These are phyloP conservation scores for Ophiosphaerella herpotricha DNA, from an alignment of 2,329 filamentous ascomycete genomes.

Conservation along the genomic window DNA sequence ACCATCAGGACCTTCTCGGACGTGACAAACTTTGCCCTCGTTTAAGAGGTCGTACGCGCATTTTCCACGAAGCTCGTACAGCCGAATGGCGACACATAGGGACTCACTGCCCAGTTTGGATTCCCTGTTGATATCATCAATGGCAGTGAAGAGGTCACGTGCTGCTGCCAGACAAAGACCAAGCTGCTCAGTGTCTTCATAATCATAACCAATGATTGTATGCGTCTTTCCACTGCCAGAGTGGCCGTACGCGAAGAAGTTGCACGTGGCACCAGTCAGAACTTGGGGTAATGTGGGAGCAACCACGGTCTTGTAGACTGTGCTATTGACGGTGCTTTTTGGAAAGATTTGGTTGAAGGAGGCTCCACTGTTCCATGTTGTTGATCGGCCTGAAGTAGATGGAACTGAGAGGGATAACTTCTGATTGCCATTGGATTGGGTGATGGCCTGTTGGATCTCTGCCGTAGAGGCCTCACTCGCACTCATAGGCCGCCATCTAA, in stretches of 20 bases:
- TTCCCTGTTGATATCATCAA: conserved; percentile 21
- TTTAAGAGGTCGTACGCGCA: conserved; percentile 51
- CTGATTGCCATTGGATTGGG: background rate
- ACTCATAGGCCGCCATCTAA: conserved; percentile 9
- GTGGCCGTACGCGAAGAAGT: conserved; percentile 52
- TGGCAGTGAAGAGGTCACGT: conserved; percentile 28
- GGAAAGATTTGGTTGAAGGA: conserved; percentile 10
- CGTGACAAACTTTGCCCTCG: conserved; percentile 43
- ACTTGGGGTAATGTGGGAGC: conserved; percentile 42
- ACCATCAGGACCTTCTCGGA: conserved; percentile 50
- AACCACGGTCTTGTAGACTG: conserved; percentile 35
- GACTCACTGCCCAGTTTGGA: too few relatives aligned
- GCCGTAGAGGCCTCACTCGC: background rate
- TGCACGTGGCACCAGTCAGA: conserved; percentile 45
- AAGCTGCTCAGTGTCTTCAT: conserved; percentile 37
- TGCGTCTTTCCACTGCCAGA: conserved; percentile 50
- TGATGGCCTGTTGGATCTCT: background rate
- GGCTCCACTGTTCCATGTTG: conserved; percentile 12
- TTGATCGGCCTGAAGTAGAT: background rate
- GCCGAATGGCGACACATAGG: conserved; percentile 46
- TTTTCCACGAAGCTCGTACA: conserved; percentile 52
- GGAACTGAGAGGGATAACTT: conserved; percentile 2
- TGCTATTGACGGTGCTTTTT: conserved; percentile 13
- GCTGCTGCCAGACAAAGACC: conserved; percentile 48
- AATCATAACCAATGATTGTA: conserved; percentile 52